Evolutionary conservation across 306 rosid genomes (phyloP), one percentile per base, ranked within the genome.

Genomic region (Macrotyloma uniflorum): DNA sequence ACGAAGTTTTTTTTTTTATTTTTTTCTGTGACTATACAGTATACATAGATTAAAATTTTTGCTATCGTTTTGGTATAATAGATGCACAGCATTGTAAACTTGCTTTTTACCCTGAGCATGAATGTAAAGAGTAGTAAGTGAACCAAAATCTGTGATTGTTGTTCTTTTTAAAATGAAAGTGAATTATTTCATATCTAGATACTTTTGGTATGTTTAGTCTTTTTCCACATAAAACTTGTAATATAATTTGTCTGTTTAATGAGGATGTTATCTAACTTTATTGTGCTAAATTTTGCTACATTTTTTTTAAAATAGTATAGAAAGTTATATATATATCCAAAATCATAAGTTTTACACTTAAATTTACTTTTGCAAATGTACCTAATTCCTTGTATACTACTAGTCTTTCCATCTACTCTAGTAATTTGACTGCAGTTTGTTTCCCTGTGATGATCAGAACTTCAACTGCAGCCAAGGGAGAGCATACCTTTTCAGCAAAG

Each of bases 401-500:
- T 1, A 33, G 65, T 64, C 26, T 75, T 70, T 40, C 26, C 36
- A 30, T 18, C 42, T 82, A 58, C 42, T 16, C 28, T 15, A 53
- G 14, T 50, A 51, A 71, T 79, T 67, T 87, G 84, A 86, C 84
- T 69, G 42, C 45, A 30, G 23, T 70, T 84, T 87, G 68, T 84
- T 85, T 61, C 46, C 22, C 49, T 69, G 24, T 65, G 66, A 77
- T 86, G 83, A 62, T 61, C 89, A 92, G 98, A 72, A 89, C 79
- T 92, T 92, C 90, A 90, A 65, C 85, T 92, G 97, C 82, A 85
- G 83, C 50, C 83, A 32, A 77, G 97, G 97, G 84, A 92, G 87
- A 74, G 98, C 98, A 35, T 92, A 81, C 78, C 91, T 94, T 50
- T 86, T 94, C 85, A 86, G 88, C 89, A 88, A 83, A 62, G 98